phyloP scores from a whole-genome alignment of 2,329 filamentous ascomycete species.

The Parastagonospora nodorum region DNA sequence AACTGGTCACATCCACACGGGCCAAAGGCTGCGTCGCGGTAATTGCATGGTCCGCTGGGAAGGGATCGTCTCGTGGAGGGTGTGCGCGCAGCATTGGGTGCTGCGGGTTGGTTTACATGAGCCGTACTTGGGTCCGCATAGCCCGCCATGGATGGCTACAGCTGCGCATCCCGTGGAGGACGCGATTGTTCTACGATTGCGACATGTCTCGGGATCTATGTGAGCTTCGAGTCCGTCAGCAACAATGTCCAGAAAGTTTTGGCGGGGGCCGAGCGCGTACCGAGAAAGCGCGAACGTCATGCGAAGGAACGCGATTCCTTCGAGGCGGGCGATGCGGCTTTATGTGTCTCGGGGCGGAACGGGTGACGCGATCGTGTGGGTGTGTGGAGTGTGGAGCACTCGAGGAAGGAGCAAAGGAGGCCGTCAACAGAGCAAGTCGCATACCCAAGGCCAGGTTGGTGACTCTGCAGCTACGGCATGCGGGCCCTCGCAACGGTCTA shows the following conservation, averaged over 20 bases:
- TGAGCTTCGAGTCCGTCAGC: constrained; percentile 33
- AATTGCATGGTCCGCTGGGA: constrained; percentile 60
- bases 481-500: constrained; percentile 20
- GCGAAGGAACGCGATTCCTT: constrained; percentile 18
- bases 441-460: constrained; percentile 18
- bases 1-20: constrained; percentile 61
- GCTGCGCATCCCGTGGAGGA: constrained; percentile 40
- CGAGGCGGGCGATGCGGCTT: constrained; percentile 17
- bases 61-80: constrained; percentile 40
- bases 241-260: constrained; percentile 14
- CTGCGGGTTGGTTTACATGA: constrained; percentile 19
- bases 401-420: constrained; percentile 25
- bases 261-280: constrained; percentile 37
- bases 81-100: constrained; percentile 18
- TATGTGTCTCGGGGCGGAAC: constrained; percentile 21
- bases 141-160: constrained; percentile 43
- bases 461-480: constrained; percentile 31
- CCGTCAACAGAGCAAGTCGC: constrained; percentile 18
- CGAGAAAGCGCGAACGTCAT: constrained; percentile 27
- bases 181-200: constrained; percentile 31
- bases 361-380: constrained; percentile 13
- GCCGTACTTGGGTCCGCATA: constrained; percentile 31
- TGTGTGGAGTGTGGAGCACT: constrained; percentile 22
- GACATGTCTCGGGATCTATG: constrained; percentile 32
- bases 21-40: constrained; percentile 53